phyloP scores from a whole-genome alignment of 371 early-diverging fungal species.

The Syncephalastrum contaminatum region DNA sequence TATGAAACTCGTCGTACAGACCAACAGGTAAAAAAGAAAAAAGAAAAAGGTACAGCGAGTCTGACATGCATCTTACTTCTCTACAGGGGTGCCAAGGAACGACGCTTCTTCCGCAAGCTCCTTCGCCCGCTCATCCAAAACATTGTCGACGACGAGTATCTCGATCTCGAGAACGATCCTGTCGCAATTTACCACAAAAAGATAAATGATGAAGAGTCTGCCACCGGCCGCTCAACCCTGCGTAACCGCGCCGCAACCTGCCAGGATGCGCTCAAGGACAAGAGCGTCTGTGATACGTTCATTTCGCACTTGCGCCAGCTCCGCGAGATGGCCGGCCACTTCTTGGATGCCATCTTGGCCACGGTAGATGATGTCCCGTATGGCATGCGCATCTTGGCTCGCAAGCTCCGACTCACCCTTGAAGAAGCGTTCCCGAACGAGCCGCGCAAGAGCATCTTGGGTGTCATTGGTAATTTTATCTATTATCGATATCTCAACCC shows the following conservation, averaged over 20 bases:
- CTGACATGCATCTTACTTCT: neutral
- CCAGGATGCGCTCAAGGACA: slow-evolving; percentile 84
- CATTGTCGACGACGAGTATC: slow-evolving; percentile 70
- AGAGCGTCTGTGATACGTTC: slow-evolving; percentile 80
- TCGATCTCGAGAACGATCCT: slow-evolving; percentile 93
- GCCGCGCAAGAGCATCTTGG: slow-evolving; percentile 74
- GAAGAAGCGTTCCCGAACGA: slow-evolving; percentile 81
- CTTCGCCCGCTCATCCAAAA: slow-evolving; percentile 79
- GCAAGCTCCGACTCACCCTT: slow-evolving; percentile 77
- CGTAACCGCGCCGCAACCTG: slow-evolving; percentile 77
- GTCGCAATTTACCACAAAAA: slow-evolving; percentile 84
- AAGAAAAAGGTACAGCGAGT: neutral
- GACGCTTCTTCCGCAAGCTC: slow-evolving; percentile 85
- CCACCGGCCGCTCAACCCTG: slow-evolving; percentile 80
- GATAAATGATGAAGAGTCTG: slow-evolving; percentile 88
- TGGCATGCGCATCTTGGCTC: slow-evolving; percentile 95
- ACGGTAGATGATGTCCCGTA: slow-evolving; percentile 89
- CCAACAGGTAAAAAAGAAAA: slow-evolving; percentile 62
- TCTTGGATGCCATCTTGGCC: slow-evolving; percentile 76
- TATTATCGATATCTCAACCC: slow-evolving; percentile 98
- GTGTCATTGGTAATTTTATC: slow-evolving; percentile 90
- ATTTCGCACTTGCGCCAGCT: slow-evolving; percentile 75
- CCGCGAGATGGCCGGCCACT: slow-evolving; percentile 74
- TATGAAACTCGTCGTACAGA: slow-evolving; percentile 92
- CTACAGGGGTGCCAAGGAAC: slow-evolving; percentile 90